Conservation (phyloP, 1,139 yeast genomes). For the Pichia sp. region DNA sequence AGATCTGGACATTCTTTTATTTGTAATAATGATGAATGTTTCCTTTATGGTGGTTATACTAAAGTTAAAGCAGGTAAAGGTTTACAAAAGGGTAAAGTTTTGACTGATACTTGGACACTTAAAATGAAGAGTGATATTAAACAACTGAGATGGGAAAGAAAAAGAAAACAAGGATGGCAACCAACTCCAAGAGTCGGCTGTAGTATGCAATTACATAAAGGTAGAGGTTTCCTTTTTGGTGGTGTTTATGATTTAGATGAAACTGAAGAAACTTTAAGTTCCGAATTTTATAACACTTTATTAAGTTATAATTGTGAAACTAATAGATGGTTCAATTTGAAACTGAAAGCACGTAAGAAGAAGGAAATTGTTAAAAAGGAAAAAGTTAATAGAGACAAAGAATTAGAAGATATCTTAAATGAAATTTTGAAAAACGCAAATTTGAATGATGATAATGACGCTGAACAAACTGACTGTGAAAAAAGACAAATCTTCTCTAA, state of each 20-base stretch:
- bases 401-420: slow-evolving; percentile 74
- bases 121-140: slow-evolving; percentile 85
- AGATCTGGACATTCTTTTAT: slow-evolving; percentile 89
- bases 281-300: slow-evolving; percentile 75
- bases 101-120: slow-evolving; percentile 79
- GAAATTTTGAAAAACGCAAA: slow-evolving; percentile 64
- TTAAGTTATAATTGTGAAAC: slow-evolving; percentile 79
- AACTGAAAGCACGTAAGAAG: slow-evolving; percentile 59
- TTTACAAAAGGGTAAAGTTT: slow-evolving; percentile 85
- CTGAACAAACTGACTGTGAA: slow-evolving; percentile 35
- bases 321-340: slow-evolving; percentile 81
- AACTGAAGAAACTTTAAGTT: slow-evolving; percentile 85
- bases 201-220: slow-evolving; percentile 81
- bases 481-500: slow-evolving; percentile 1
- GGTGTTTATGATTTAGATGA: slow-evolving; percentile 95
- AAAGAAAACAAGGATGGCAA: slow-evolving; percentile 81
- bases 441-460: slow-evolving; percentile 50
- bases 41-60: slow-evolving; percentile 89
- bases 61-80: slow-evolving; percentile 90
- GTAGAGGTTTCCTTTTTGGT: slow-evolving; percentile 89
- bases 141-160: slow-evolving; percentile 78
- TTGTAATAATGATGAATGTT: slow-evolving; percentile 73
- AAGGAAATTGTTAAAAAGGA: slow-evolving; percentile 39
- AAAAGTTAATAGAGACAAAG: slow-evolving; percentile 64
- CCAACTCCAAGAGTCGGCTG: slow-evolving; percentile 96